phyloP scores from a whole-genome alignment of 306 rosid genomes.

The Lagenaria siceraria region DNA sequence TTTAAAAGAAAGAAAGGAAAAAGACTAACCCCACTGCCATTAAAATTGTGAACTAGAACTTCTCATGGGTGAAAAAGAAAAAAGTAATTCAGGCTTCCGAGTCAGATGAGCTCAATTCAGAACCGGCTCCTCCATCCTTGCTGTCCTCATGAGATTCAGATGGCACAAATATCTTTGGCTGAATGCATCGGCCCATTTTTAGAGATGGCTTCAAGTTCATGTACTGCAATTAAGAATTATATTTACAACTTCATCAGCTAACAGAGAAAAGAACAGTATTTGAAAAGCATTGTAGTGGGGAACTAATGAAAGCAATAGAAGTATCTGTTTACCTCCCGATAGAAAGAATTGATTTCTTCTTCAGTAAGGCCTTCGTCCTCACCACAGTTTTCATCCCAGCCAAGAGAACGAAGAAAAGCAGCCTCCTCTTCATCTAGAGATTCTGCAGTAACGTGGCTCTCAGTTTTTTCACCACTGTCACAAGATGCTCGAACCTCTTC shows the following conservation, averaged over 20 bases:
- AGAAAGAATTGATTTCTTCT: constrained; percentile 81
- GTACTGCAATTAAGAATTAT: constrained; percentile 27
- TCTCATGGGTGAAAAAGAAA: constrained; percentile 21
- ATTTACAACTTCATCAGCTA: neutral
- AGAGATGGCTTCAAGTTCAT: constrained; percentile 41
- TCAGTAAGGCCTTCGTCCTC: constrained; percentile 95
- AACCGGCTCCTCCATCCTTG: constrained; percentile 46
- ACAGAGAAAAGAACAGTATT: neutral
- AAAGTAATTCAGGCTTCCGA: constrained; percentile 55
- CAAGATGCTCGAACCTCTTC: constrained; percentile 34
- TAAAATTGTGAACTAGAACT: constrained; percentile 41
- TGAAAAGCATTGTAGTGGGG: neutral
- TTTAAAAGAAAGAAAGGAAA: constrained; percentile 17
- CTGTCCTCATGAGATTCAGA: constrained; percentile 52
- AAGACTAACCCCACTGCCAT: constrained; percentile 61
- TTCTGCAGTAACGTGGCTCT: constrained; percentile 29
- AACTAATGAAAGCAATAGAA: neutral
- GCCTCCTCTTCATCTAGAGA: constrained; percentile 87
- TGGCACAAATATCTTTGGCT: constrained; percentile 53
- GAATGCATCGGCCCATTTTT: constrained; percentile 48
- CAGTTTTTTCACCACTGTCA: constrained; percentile 20
- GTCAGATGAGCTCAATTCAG: constrained; percentile 65
- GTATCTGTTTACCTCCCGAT: constrained; percentile 45
- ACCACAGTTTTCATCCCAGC: constrained; percentile 88
- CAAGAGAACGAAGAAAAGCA: constrained; percentile 94